Evolutionary conservation across 73 alveolate species (phyloP), one percentile per base, ranked within the genome.

Genomic region (Tetrahymena borealis): DNA sequence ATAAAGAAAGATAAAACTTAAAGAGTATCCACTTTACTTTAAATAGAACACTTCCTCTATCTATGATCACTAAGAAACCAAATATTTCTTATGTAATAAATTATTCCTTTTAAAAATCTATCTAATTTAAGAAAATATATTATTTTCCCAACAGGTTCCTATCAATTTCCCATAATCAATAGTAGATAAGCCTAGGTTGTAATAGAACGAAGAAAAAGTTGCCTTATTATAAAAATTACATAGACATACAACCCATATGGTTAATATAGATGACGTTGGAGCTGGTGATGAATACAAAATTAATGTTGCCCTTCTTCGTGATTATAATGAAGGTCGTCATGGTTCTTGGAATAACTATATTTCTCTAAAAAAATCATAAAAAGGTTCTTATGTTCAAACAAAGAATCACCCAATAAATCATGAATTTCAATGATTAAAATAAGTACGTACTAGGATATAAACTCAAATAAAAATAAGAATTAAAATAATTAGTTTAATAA

Each of bases 241-340:
- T 33, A 96, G 98, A 90, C 99, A 97, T 78, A 95, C 96, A 78
- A 97, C 94, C 85, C 42, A 96, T 33, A 98, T 97, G 38, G 96
- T 97, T 16, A 97, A 92, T 60, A 91, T 97, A 7, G 91, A 85
- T 32, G 91, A 92, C 33, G 91, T 95, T 10, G 94, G 96, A 39
- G 94, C 93, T 78, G 96, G 96, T 39, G 98, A 95, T 93, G 95
- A 95, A 11, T 78, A 39, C 20, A n/a, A 37, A 38, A 36, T 7
- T 37, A 39, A 28, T 94, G 94, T 98, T 39, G 78, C 96, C 77
- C 92, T 98, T 32, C 96, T 98, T 78, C 97, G 99, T 93, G 97
- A 98, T 95, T 98, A 98, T 93, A 97, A 97, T 79, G 98, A 95
- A 43, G 99, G 99, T n/a, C 95, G 98, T 93, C 94, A 96, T 91